These are phyloP conservation scores for Auxenochlorella pyrenoidosa DNA, from an alignment of 139 green algal species.

Conservation along the genomic window DNA sequence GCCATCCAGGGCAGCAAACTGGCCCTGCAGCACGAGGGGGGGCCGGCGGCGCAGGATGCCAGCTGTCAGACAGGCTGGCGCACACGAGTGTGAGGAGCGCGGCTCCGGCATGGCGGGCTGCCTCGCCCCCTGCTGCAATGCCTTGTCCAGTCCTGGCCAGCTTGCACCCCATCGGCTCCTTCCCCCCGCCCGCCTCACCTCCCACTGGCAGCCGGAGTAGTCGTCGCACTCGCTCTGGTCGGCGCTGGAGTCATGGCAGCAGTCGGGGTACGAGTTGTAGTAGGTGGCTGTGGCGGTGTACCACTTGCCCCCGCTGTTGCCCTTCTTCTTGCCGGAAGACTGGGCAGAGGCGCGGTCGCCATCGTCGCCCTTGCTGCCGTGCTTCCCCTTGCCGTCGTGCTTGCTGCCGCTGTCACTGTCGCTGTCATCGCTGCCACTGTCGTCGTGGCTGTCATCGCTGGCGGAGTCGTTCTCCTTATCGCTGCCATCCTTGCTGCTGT, in stretches of 20 bases:
- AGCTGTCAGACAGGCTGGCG: background rate
- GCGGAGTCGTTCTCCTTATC: background rate
- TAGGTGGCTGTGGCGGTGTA: slow-evolving; percentile 3
- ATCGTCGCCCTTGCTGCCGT: background rate
- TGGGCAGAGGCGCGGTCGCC: background rate
- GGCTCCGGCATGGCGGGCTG: too few relatives aligned
- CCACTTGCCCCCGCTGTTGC: background rate
- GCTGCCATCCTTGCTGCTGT: too few relatives aligned
- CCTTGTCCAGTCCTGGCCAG: too few relatives aligned
- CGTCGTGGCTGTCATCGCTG: background rate
- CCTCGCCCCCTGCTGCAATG: too few relatives aligned
- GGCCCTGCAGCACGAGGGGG: background rate
- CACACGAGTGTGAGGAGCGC: too few relatives aligned
- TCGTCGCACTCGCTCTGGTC: background rate
- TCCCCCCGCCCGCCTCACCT: background rate
- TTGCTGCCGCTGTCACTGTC: background rate
- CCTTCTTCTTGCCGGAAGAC: background rate
- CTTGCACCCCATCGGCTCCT: too few relatives aligned
- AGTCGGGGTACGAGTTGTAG: slow-evolving; percentile 7
- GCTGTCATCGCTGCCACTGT: background rate
- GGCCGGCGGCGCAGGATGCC: background rate
- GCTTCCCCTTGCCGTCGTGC: background rate
- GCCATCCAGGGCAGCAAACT: background rate
- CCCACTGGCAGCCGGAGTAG: slow-evolving; percentile 1
- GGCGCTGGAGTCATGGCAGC: background rate